A percentile compares a stretch with the other conserved stretches of the same genome.
phyloP scores from a whole-genome alignment of 306 rosid species.

The Fragaria vesca region DNA sequence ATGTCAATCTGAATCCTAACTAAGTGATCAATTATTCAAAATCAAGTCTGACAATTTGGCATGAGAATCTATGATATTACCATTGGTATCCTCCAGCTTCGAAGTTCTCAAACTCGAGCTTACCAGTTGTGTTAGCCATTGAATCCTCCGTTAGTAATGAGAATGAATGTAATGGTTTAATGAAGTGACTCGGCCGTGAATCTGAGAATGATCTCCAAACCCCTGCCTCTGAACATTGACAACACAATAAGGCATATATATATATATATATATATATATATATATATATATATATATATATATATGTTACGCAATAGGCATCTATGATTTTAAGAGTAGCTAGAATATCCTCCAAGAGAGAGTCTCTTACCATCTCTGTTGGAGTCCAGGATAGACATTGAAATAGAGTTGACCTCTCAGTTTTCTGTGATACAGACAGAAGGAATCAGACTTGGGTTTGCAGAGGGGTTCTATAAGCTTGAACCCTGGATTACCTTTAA shows the following conservation, averaged over 20 bases:
- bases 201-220: neutral
- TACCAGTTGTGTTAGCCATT: neutral
- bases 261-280: neutral
- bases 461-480: neutral
- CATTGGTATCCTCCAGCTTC: constrained; percentile 72
- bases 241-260: neutral
- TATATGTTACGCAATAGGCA: neutral
- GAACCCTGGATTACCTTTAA: neutral
- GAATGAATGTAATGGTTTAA: neutral
- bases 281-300: neutral
- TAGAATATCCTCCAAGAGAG: no score
- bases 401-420: neutral
- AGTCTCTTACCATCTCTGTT: neutral
- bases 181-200: neutral
- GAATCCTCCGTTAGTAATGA: neutral
- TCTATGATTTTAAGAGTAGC: neutral
- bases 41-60: neutral
- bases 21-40: neutral
- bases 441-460: no score
- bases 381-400: neutral
- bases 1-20: neutral
- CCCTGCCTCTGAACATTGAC: neutral
- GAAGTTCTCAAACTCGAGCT: constrained; percentile 20
- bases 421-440: neutral
- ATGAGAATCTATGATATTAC: constrained; percentile 21